These are phyloP conservation scores for Leccinum incarnatum DNA, from an alignment of 768 basidiomycete genomes.

Conservation along the genomic window DNA sequence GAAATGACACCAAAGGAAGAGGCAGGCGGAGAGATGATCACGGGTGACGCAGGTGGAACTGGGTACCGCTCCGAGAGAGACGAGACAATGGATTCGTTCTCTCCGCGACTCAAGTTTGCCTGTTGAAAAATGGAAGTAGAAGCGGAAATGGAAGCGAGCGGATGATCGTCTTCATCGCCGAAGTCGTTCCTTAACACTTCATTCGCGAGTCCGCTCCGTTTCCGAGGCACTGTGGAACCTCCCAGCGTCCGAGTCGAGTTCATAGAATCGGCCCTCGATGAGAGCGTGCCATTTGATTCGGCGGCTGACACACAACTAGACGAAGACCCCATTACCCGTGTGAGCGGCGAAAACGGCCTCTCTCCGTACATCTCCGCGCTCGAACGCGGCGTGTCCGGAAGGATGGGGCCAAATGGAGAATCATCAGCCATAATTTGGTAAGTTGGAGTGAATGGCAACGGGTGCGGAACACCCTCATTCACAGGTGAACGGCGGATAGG, in stretches of 20 bases:
- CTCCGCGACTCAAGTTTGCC: not conserved
- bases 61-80: conserved; percentile 34
- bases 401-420: conserved; percentile 30
- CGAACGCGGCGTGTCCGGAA: conserved; percentile 29
- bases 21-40: conserved; percentile 25
- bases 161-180: conserved; percentile 1
- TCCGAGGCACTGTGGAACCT: conserved; percentile 9
- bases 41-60: conserved; percentile 26
- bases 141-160: not conserved
- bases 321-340: conserved; percentile 20
- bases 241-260: conserved; percentile 8
- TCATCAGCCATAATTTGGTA: conserved; percentile 21
- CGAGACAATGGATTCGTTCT: conserved; percentile 12
- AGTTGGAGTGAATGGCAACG: conserved; percentile 19
- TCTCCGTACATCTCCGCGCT: conserved; percentile 24
- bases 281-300: conserved; percentile 2
- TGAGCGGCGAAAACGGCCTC: conserved; percentile 29
- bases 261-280: conserved; percentile 14
- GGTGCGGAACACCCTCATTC: not conserved
- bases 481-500: not conserved
- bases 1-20: conserved; percentile 27
- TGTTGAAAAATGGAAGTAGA: not conserved
- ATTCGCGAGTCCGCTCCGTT: conserved; percentile 19
- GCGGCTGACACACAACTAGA: conserved; percentile 1
- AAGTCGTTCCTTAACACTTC: conserved; percentile 1